Conservation (phyloP, 1,284 basidiomycete genomes). For the Vanrija sp. region DNA sequence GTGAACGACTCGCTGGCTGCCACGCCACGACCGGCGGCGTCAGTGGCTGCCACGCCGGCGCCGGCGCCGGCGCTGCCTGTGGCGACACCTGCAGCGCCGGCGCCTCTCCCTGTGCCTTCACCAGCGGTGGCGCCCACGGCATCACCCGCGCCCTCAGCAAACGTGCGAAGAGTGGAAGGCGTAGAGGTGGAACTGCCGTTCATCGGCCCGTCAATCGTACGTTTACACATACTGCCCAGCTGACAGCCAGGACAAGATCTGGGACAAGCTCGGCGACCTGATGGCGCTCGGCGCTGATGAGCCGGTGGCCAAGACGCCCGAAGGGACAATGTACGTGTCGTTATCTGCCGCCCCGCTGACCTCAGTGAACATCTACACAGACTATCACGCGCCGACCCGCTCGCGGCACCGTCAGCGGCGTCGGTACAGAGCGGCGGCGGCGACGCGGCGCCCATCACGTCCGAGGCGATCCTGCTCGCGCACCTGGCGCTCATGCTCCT, state of each 20-base stretch:
- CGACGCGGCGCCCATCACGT: constrained; percentile 26
- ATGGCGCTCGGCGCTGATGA: constrained; percentile 30
- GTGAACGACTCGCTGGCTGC: background rate
- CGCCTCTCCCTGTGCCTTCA: background rate
- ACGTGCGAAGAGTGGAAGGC: constrained; percentile 12
- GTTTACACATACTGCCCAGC: constrained; percentile 3
- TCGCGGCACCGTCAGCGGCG: constrained; percentile 19
- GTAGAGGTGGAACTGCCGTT: constrained; percentile 17
- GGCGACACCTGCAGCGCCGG: background rate
- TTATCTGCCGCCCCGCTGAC: background rate
- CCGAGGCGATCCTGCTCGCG: constrained; percentile 35
- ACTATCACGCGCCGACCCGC: constrained; percentile 29
- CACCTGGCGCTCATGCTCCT: constrained; percentile 36
- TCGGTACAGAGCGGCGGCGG: too few species aligned
- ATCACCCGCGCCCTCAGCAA: background rate
- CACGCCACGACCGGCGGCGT: background rate
- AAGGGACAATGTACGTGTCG: constrained; percentile 30
- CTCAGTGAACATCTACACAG: constrained; percentile 30
- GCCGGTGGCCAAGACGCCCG: constrained; percentile 9
- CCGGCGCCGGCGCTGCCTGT: background rate
- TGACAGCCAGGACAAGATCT: constrained; percentile 34
- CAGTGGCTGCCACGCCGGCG: background rate
- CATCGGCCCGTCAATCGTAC: constrained; percentile 31
- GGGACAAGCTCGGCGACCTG: constrained; percentile 28
- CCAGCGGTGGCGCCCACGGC: background rate